Percentiles rank a stretch among this genome's conserved stretches.
Conservation (phyloP, 257 asterid genomes). For the Solanum rostratum region DNA sequence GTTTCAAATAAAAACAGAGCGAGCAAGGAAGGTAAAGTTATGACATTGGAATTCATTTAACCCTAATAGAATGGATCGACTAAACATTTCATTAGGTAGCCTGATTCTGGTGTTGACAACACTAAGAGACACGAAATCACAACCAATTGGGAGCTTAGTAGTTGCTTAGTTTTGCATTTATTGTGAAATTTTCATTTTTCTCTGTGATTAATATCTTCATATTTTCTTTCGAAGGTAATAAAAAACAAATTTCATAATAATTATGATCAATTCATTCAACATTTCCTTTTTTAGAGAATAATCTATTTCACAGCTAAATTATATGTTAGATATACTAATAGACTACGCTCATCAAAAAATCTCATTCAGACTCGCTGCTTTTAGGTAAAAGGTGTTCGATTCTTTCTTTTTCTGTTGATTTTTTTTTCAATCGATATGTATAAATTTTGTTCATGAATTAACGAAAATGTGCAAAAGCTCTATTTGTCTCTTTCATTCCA, state of each 20-base stretch:
- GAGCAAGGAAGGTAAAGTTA: background rate
- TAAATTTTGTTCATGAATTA: background rate
- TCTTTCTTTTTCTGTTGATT: background rate
- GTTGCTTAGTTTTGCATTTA: background rate
- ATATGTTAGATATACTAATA: background rate
- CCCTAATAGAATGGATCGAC: background rate
- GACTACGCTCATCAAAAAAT: background rate
- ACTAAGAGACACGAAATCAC: too few relatives aligned
- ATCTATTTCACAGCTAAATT: too few relatives aligned
- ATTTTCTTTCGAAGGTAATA: background rate
- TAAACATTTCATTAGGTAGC: too few relatives aligned
- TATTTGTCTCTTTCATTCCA: background rate
- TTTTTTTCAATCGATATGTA: background rate
- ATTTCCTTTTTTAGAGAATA: background rate
- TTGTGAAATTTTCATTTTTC: background rate
- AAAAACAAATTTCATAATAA: background rate
- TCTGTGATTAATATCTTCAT: background rate
- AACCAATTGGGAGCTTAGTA: background rate
- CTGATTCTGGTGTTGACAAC: too few relatives aligned
- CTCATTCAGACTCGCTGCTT: background rate
- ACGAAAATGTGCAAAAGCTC: background rate
- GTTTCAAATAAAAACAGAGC: background rate
- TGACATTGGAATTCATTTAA: background rate
- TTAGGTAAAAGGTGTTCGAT: background rate
- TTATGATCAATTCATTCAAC: background rate